Evolutionary conservation across 208 protist genomes (phyloP).

Genomic region (Porcisia hertigi): DNA sequence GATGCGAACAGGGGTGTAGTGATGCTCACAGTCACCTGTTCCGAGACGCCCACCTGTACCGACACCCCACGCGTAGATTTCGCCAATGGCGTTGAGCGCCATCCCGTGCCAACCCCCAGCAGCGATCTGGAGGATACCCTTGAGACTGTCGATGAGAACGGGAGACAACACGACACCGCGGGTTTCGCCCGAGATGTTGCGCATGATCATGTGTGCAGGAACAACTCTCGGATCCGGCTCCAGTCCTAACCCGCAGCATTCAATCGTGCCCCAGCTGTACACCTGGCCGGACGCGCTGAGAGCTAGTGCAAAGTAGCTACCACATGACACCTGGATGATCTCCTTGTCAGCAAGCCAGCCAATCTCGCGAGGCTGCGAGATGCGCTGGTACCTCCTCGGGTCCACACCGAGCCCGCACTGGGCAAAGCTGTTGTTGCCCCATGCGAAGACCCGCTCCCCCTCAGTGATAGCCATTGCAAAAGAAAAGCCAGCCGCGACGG

Average conservation of each 20-base stretch:
- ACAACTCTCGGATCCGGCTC: slow-evolving; percentile 45
- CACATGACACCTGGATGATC: slow-evolving; percentile 82
- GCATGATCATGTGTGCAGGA: slow-evolving; percentile 58
- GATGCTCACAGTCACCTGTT: slow-evolving; percentile 38
- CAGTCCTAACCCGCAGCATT: slow-evolving; percentile 80
- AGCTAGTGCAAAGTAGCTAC: slow-evolving; percentile 79
- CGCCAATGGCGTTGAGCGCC: slow-evolving; percentile 74
- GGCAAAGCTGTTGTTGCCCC: slow-evolving; percentile 84
- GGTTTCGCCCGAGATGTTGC: slow-evolving; percentile 44
- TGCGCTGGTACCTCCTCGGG: slow-evolving; percentile 52
- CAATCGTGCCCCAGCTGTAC: slow-evolving; percentile 81
- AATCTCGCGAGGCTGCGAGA: slow-evolving; percentile 64
- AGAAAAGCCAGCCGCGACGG: slow-evolving; percentile 57
- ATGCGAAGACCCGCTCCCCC: slow-evolving; percentile 71
- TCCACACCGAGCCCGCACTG: slow-evolving; percentile 81
- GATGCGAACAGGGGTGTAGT: slow-evolving; percentile 52
- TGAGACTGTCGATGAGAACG: slow-evolving; percentile 46
- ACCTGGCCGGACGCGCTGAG: slow-evolving; percentile 67
- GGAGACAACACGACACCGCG: slow-evolving; percentile 56
- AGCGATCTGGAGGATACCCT: slow-evolving; percentile 63
- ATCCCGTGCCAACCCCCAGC: slow-evolving; percentile 77
- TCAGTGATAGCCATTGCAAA: slow-evolving; percentile 72
- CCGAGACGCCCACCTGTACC: slow-evolving; percentile 68
- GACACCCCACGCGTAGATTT: slow-evolving; percentile 78
- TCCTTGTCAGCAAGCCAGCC: slow-evolving; percentile 73